Conservation (phyloP, 176 grass and related monocot genomes). For the Phragmites australis region DNA sequence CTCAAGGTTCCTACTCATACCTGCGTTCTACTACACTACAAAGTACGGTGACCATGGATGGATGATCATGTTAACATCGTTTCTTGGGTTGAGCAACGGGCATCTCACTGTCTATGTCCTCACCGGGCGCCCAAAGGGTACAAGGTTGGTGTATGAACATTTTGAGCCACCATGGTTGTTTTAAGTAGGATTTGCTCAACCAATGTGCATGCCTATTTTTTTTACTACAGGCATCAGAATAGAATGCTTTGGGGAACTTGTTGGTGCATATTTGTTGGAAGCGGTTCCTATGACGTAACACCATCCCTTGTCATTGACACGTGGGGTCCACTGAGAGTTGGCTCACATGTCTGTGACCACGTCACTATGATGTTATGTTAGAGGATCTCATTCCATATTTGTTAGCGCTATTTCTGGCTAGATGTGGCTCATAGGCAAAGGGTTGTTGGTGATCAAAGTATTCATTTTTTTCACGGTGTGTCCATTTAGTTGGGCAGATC, state of each 20-base stretch:
- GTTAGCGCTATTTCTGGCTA: slow-evolving; percentile 60
- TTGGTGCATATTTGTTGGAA: slow-evolving; percentile 57
- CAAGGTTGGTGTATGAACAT: slow-evolving; percentile 40
- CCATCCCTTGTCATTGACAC: too few relatives aligned
- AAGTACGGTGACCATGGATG: slow-evolving; percentile 62
- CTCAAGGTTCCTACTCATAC: slow-evolving; percentile 54
- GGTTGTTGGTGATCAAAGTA: slow-evolving; percentile 55
- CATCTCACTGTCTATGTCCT: slow-evolving; percentile 66
- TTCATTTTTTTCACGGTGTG: background rate
- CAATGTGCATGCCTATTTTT: background rate
- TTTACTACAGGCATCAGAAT: slow-evolving; percentile 59
- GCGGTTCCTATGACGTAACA: too few relatives aligned
- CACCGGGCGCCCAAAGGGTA: slow-evolving; percentile 59
- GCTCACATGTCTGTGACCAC: too few relatives aligned
- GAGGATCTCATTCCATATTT: too few relatives aligned
- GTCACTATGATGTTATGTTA: too few relatives aligned
- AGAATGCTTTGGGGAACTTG: slow-evolving; percentile 80
- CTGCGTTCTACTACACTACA: slow-evolving; percentile 69
- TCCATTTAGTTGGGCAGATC: background rate
- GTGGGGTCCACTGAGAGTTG: too few relatives aligned
- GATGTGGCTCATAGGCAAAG: slow-evolving; percentile 78
- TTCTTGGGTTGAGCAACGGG: slow-evolving; percentile 65
- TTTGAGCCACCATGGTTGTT: background rate
- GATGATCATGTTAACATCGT: slow-evolving; percentile 58
- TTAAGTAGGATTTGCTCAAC: background rate